Evolutionary conservation across 2,329 filamentous ascomycete species (phyloP), one percentile per base, ranked within the genome.

Genomic region (Amylocarpus encephaloides): DNA sequence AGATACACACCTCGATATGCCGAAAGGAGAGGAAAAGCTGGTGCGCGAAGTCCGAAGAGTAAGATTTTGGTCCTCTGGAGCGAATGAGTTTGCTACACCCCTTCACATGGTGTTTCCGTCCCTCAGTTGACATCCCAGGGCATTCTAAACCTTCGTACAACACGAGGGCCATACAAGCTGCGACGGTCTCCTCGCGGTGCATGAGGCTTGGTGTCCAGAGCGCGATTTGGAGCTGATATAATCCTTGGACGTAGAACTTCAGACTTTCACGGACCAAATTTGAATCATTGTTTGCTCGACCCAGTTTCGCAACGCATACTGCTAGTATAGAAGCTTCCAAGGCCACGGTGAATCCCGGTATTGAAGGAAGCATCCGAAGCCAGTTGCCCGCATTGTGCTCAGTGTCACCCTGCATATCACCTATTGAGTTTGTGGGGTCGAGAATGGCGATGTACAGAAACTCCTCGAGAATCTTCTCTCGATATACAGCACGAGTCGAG

Each of bases 71-170:
- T 1, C 68, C 68, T 38, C 67, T 61, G 6, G 63, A 49, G 44
- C 67, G 55, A 22, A 69, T 55, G 22, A 70, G 51, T 12, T 57
- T 63, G n/a, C 62, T 46, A 43, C 64, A 62, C 10, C 67, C 68
- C 11, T 60, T 56, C 16, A 62, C 61, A 42, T 70, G 68, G 29
- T 57, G 63, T 7, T 63, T 51, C 56, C 66, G 68, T 2, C 59
- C 67, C 2, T 57, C 46, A 9, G 57, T 51, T n/a, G 57, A 63
- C 12, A 57, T 47, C 33, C 54, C 58, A 0, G 68, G 68, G 51
- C 68, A 70, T 55, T 70, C 67, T 30, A 63, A 53, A 9, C 66
- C 54, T 50, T 66, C 64, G 46, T 70, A 71, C 38, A 69, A 59
- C 15, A 62, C 58, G 1, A 70, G 51, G 6, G 64, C 58, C 60